Conservation (phyloP, 306 rosid species). For the Casuarina equisetifolia region DNA sequence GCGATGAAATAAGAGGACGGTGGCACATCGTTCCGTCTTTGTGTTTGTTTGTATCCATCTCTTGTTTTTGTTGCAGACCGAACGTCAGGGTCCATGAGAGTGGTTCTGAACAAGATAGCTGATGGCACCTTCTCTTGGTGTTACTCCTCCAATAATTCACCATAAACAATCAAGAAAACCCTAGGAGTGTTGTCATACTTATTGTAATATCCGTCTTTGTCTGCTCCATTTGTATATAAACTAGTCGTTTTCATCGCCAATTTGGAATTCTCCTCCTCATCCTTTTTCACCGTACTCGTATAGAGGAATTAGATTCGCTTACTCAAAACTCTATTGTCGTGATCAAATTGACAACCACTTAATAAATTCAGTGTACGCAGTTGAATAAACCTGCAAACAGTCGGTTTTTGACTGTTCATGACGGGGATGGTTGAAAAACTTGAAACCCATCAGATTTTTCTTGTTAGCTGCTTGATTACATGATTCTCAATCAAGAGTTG, state of each 20-base stretch:
- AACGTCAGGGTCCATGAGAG: too few species aligned
- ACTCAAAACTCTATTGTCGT: conserved; percentile 2
- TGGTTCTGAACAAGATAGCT: conserved; percentile 14
- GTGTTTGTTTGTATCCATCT: neutral
- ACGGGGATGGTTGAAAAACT: conserved; percentile 4
- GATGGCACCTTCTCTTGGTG: conserved; percentile 22
- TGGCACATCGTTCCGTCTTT: neutral
- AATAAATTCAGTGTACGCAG: neutral
- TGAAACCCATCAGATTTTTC: too few species aligned
- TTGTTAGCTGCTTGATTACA: too few species aligned
- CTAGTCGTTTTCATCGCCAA: neutral
- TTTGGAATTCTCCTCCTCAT: neutral
- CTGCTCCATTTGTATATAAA: neutral
- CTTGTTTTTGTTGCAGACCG: neutral
- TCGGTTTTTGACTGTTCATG: neutral
- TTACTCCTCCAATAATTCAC: conserved; percentile 25
- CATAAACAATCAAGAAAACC: conserved; percentile 7
- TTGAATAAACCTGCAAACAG: neutral
- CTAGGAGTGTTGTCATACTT: conserved; percentile 18
- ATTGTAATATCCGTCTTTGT: conserved; percentile 5
- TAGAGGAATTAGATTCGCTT: conserved; percentile 7
- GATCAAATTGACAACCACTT: conserved; percentile 22
- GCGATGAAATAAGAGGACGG: neutral
- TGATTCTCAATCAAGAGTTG: too few species aligned
- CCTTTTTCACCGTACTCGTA: neutral